Percentiles rank a stretch among this genome's conserved stretches.
Conservation (phyloP, 2,329 filamentous ascomycete genomes). For the Ophiostoma fasciatum region DNA sequence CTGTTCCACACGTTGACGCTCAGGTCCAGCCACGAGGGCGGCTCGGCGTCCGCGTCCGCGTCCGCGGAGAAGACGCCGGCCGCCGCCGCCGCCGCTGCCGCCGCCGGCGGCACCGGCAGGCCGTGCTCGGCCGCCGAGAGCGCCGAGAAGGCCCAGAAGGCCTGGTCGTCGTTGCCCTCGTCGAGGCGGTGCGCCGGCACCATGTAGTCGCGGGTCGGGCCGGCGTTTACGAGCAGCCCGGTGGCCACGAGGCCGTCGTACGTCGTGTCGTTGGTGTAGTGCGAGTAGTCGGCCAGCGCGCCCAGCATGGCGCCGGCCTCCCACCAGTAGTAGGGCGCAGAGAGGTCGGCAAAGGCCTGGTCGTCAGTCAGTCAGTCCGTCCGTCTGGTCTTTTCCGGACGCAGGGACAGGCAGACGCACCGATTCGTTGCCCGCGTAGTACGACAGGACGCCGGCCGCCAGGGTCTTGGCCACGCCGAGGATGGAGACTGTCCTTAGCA, state of each 20-base stretch:
- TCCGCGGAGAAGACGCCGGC: constrained; percentile 53
- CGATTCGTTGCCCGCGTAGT: constrained; percentile 41
- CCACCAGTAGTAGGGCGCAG: constrained; percentile 56
- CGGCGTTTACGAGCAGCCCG: constrained; percentile 43
- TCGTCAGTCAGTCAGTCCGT: too few species aligned
- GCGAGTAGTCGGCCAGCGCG: constrained; percentile 54
- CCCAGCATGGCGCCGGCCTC: constrained; percentile 50
- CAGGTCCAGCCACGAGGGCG: constrained; percentile 54
- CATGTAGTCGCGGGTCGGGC: constrained; percentile 45
- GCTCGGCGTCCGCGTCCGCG: constrained; percentile 41
- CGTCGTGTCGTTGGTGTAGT: constrained; percentile 45
- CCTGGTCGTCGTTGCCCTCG: constrained; percentile 62
- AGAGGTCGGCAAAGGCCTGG: constrained; percentile 45
- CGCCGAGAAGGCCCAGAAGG: constrained; percentile 56
- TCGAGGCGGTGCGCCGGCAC: constrained; percentile 37
- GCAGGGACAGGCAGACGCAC: constrained; percentile 16
- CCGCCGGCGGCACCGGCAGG: constrained; percentile 44
- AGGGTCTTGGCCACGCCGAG: constrained; percentile 44
- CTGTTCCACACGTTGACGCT: constrained; percentile 58
- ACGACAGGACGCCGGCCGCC: constrained; percentile 45
- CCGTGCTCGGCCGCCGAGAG: constrained; percentile 55
- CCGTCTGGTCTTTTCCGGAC: too few species aligned
- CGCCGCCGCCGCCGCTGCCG: constrained; percentile 35
- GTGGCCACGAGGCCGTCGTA: constrained; percentile 47
- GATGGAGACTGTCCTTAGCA: constrained; percentile 44